phyloP scores from a whole-genome alignment of 257 asterid species.

The Penstemon davidsonii region DNA sequence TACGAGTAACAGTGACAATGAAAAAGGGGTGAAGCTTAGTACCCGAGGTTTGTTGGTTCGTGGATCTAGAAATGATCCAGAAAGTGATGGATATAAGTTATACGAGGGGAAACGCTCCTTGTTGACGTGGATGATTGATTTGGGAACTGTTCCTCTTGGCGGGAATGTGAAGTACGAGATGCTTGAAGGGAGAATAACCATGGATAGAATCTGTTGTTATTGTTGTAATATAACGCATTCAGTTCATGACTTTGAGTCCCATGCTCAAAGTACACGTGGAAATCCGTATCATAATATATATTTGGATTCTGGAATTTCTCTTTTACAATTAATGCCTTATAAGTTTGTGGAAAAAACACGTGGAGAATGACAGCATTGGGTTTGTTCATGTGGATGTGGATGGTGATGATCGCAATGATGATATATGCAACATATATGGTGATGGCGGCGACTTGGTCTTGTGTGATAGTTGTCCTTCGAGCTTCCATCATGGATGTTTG shows the following conservation, averaged over 20 bases:
- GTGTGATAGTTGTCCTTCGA: slow-evolving; percentile 91
- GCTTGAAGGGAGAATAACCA: no score
- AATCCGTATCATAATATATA: no score
- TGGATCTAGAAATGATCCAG: slow-evolving; percentile 48
- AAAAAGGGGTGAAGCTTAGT: no score
- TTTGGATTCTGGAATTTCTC: no score
- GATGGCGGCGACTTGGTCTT: slow-evolving; percentile 92
- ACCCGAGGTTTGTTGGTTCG: slow-evolving; percentile 58
- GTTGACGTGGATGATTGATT: slow-evolving; percentile 66
- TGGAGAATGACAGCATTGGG: slow-evolving; percentile 40
- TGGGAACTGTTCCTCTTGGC: no score
- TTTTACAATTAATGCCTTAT: no score
- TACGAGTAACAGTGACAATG: no score
- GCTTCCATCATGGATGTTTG: slow-evolving; percentile 85
- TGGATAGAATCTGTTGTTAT: no score
- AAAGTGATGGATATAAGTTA: slow-evolving; percentile 41
- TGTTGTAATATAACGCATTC: no score
- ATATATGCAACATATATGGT: slow-evolving; percentile 83
- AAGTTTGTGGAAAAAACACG: slow-evolving; percentile 56
- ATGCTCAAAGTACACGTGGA: no score
- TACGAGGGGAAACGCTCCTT: slow-evolving; percentile 62
- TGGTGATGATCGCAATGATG: slow-evolving; percentile 82
- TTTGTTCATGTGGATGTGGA: slow-evolving; percentile 65
- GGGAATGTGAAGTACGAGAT: no score
- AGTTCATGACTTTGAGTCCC: no score